Percentiles rank a stretch among this genome's conserved stretches.
Evolutionary conservation across 352 stramenopile genomes (phyloP).

Genomic region (Albugo laibachii): DNA sequence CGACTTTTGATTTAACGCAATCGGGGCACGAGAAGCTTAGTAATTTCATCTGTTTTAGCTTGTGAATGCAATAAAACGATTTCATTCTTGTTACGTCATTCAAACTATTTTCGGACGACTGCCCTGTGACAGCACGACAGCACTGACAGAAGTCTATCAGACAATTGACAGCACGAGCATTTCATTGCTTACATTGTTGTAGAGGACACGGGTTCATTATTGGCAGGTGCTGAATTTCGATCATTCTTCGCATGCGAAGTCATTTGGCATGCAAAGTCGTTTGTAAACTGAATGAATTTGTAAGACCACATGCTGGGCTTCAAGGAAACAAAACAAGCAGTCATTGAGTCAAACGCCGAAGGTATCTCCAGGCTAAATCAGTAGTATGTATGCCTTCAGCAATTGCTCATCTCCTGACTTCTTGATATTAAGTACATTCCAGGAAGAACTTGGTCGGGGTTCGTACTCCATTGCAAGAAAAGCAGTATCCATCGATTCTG

Average conservation of each 20-base stretch:
- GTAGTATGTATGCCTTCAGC: background rate
- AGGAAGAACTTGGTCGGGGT: constrained; percentile 44
- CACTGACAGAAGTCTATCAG: constrained; percentile 16
- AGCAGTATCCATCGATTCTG: constrained; percentile 40
- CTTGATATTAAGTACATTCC: constrained; percentile 24
- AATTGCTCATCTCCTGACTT: background rate
- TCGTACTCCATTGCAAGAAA: constrained; percentile 57
- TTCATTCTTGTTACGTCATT: constrained; percentile 7
- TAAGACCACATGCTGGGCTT: background rate
- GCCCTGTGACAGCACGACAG: constrained; percentile 9
- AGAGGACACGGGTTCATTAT: no score
- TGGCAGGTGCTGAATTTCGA: background rate
- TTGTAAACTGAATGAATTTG: background rate
- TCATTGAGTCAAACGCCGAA: no score
- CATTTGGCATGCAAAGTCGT: no score
- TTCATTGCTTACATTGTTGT: background rate
- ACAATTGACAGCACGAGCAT: constrained; percentile 59
- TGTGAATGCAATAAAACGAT: constrained; percentile 10
- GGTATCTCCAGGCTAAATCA: background rate
- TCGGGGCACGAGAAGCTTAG: constrained; percentile 1
- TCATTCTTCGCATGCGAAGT: no score
- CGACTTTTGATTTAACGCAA: constrained; percentile 3
- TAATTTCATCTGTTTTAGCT: constrained; percentile 4
- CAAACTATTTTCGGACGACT: constrained; percentile 6
- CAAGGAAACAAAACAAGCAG: background rate